Evolutionary conservation across 1,284 basidiomycete species (phyloP), one percentile per base, ranked within the genome.

Genomic region (Lignosus rhinocerotis): DNA sequence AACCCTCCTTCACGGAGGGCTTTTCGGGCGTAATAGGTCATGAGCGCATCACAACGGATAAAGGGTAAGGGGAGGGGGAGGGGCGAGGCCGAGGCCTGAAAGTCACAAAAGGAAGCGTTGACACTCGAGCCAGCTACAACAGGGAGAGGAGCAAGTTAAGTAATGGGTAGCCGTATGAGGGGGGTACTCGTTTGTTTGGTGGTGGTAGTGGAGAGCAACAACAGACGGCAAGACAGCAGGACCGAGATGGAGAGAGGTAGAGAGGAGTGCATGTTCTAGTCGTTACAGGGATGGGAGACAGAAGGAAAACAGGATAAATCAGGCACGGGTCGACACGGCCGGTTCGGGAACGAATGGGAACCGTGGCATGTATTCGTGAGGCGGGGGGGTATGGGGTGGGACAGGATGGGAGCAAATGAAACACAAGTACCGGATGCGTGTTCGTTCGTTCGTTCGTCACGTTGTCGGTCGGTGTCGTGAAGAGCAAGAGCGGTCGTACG

Each of bases 231-330:
- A 70, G 68, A 72, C 63, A 71, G 54, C 68, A 60, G 68, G 39
- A 52, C 56, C 43, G 56, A 51, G 43, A 49, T 33, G 30, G 43
- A 52, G 19, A n/a, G 38, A 36, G 34, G 56, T 56, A 67, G 62
- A 68, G 64, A 66, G 70, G 68, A 64, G 75, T 78, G 80, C 80
- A 83, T 87, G 78, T 84, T 25, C 83, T 87, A 85, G 80, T 85
- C 80, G 78, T 86, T 85, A 86, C 84, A 86, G 57, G 65, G 61
- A 58, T 57, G 63, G 63, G 58, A 68, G 72, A 65, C 61, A 64
- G 68, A 66, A 69, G 59, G 53, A 60, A 61, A 59, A 58, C 59
- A 53, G 52, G 45, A 57, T 39, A 53, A 51, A 51, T 51, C 51
- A 43, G 51, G 46, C 33, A 56, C 47, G 25, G 41, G 17, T 30